Evolutionary conservation across 106 monocot species (phyloP), one percentile per base, ranked within the genome.

Genomic region (Dioscorea zingiberensis): DNA sequence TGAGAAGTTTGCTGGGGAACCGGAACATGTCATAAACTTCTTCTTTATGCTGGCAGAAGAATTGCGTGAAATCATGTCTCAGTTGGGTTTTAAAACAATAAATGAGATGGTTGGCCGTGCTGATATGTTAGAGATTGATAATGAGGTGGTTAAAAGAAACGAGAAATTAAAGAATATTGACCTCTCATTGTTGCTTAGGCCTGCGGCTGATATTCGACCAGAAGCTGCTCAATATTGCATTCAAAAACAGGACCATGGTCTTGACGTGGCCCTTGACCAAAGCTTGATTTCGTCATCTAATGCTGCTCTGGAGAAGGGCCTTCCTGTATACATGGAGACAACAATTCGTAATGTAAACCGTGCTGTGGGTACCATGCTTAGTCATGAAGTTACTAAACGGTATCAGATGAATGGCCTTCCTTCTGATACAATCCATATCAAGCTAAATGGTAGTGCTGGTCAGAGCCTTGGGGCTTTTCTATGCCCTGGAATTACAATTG

Each of bases 31-130:
- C 68, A 89, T 98, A 57, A 98, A 98, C 68, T 98, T 93, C 60
- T 98, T 98, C 70, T 98, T 98, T 69, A 98, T 98, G 98, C 86
- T 98, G 49, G 98, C 98, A 7, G 98, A 98, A 77, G 98, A 98
- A 72, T 60, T 98, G 24, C 83, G 98, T 47, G 93, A 98, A 59
- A 98, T 93, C 54, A 98, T 98, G 98, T 76, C 98, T 44, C 81
- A 75, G 67, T 79, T 98, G 46, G 98, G 98, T 25, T 86, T 98
- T 58, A 80, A 82, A 46, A 76, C 92, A 13, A 65, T 98, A 28
- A 71, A 47, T 48, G 98, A 98, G 65, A 98, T 98, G 98, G 78
- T 98, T 72, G 98, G 98, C 7, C 93, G 89, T 45, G 76, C 98
- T 19, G 98, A 98, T 68, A 80, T 98, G 98, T 58, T 98, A 26